Evolutionary conservation across 1,284 basidiomycete genomes (phyloP), one percentile per base, ranked within the genome.

Genomic region (Melampsora larici-populina): DNA sequence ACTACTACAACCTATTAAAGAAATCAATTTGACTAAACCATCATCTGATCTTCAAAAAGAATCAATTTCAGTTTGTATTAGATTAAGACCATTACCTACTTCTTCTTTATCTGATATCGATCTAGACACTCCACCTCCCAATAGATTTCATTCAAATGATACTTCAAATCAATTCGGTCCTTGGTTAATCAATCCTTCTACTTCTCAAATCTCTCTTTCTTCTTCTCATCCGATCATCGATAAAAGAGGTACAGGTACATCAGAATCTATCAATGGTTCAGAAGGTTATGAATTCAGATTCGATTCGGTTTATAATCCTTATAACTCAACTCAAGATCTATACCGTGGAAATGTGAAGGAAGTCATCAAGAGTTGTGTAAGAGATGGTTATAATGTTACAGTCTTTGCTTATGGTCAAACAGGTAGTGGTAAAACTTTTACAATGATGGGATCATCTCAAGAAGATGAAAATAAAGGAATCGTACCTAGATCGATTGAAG

Each of bases 371-470:
- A 92, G 93, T 24, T 92, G 94, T 15, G 67, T 76, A 29, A 97
- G 97, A 92, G 93, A 97, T 70, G 96, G 95, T 13, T 98, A 90
- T 86, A 98, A 99, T 83, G 89, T 93, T 15, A 93, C 97, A 80
- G 89, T 96, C 69, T 97, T 97, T 82, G 94, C 94, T 1, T 99
- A 99, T 83, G 94, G 93, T 48, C 85, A 86, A 70, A 93, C 92
- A 0, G 92, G 91, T 1, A 91, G 92, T 24, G 94, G 94, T 70
- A 97, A 97, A 87, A 97, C 94, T 0, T 94, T 92, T 82, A 97
- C 94, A 18, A 78, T 78, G 75, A 88, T 87, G 8, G 66, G 74
- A 13, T 48, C 33, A 3, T 49, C 46, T 33, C 40, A 76, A 62
- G 89, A 88, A 49, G 89, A 90, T 13, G 86, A 88, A 2, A 90